Base-by-base conservation (phyloP, 1,139 yeast genomes). In the Taphrina sp. region DNA sequence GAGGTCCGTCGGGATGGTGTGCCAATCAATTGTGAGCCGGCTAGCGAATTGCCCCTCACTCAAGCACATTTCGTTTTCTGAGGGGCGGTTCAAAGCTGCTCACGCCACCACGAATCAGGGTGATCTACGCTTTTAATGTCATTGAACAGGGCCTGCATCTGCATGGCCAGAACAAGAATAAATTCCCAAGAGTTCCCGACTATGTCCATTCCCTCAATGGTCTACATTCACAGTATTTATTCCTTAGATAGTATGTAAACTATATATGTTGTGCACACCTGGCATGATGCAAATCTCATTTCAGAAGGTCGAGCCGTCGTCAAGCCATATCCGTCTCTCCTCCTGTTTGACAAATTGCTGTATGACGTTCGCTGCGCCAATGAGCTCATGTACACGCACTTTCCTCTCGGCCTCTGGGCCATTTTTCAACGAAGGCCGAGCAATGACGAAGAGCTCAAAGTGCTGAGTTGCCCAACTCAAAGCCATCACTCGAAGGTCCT, bases 371-470 rank as follows among this genome's bases (percentile, higher is more conserved):
- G 52, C 52, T 14, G 41, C 46, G 26, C 56, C 51, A 56, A 46
- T 49, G 14, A 49, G 41, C 2, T 26, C 46, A 8, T 29, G 19
- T 7, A 16, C 19, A 8, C 14, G 19, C 7, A 34, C 5, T 8
- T 10, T 34, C 5, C 7, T 5, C 14, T n/a, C n/a, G 12, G 26
- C 24, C 14, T 24, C 42, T 5, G 59, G 31, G 22, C 12, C 34
- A n/a, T n/a, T n/a, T n/a, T n/a, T n/a, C n/a, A n/a, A n/a, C 12
- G 35, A 19, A 22, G 58, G 58, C 19, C 35, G 31, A 3, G 57
- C 59, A 14, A 57, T 24, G 45, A 49, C 41, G 17, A 29, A 56
- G 14, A 58, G 31, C 24, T 57, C 60, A 26, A 57, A 57, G 31
- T 22, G 37, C 22, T 52, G 38, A 28, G 59, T 57, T 16, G 36